Conservation (phyloP, 1,284 basidiomycete species). For the Tilletia setariae region DNA sequence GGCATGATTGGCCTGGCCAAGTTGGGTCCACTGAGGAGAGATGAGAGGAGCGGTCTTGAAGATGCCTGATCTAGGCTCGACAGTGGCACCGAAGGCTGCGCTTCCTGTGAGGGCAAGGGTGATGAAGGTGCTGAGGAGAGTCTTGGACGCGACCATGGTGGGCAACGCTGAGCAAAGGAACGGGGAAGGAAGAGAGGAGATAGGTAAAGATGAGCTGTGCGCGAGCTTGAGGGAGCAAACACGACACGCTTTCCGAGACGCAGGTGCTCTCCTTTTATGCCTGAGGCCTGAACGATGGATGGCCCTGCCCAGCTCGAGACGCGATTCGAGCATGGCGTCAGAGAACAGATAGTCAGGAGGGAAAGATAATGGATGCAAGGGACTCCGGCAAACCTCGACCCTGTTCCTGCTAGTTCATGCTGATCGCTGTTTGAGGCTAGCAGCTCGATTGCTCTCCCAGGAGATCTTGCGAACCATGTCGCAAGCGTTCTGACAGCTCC, state of each 20-base stretch:
- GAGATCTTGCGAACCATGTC: too few species aligned
- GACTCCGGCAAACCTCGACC: too few species aligned
- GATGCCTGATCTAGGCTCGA: neutral
- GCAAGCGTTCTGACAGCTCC: too few species aligned
- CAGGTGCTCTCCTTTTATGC: neutral
- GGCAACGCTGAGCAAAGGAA: too few species aligned
- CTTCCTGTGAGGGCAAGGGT: neutral
- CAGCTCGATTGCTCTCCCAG: too few species aligned
- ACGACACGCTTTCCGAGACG: neutral
- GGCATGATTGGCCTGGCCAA: slow-evolving; percentile 6
- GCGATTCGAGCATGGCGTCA: too few species aligned
- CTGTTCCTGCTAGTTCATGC: too few species aligned
- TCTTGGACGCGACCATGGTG: neutral
- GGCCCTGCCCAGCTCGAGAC: too few species aligned
- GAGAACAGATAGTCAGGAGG: too few species aligned
- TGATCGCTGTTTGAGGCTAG: too few species aligned
- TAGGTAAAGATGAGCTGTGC: neutral
- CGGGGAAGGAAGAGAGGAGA: neutral
- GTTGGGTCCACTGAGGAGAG: neutral
- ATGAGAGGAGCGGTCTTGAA: neutral
- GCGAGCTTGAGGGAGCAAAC: too few species aligned
- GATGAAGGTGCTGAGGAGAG: neutral
- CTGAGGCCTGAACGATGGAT: neutral
- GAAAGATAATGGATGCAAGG: too few species aligned
- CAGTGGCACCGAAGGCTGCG: neutral